Evolutionary conservation across 176 grass and related monocot genomes (phyloP).

Genomic region (Themeda triandra): DNA sequence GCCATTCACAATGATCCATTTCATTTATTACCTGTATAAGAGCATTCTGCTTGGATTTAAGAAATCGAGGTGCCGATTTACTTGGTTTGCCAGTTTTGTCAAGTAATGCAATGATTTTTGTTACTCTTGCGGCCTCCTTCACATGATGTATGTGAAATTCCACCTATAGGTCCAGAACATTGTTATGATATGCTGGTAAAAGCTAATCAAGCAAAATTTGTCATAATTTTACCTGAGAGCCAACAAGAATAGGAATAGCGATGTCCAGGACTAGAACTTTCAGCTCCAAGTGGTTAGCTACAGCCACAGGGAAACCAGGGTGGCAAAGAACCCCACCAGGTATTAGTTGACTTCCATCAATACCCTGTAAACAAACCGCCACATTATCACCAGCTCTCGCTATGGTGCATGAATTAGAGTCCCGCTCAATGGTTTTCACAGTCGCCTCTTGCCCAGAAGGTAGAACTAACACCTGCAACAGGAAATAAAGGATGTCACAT

Average conservation of each 20-base stretch:
- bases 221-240: conserved; percentile 62
- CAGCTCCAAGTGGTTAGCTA: conserved; percentile 64
- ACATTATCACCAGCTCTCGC: conserved; percentile 94
- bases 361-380: conserved; percentile 54
- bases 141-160: conserved; percentile 99
- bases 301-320: conserved; percentile 64
- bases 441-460: conserved; percentile 55
- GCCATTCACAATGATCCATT: neutral
- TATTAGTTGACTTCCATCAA: conserved; percentile 57
- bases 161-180: conserved; percentile 51
- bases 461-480: conserved; percentile 75
- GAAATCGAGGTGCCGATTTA: conserved; percentile 73
- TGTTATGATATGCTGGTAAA: neutral
- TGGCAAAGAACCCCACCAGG: conserved; percentile 82
- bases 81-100: conserved; percentile 80
- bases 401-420: conserved; percentile 58
- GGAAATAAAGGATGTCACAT: conserved; percentile 2
- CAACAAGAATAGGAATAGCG: conserved; percentile 64
- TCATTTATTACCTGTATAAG: conserved; percentile 59
- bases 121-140: conserved; percentile 71
- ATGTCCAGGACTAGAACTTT: conserved; percentile 81
- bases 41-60: conserved; percentile 90
- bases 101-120: conserved; percentile 73
- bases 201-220: conserved; percentile 14
- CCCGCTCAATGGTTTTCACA: conserved; percentile 74